Percentiles rank a stretch among this genome's conserved stretches.
phyloP scores from a whole-genome alignment of 345 rosid species.

The Populus tremula region DNA sequence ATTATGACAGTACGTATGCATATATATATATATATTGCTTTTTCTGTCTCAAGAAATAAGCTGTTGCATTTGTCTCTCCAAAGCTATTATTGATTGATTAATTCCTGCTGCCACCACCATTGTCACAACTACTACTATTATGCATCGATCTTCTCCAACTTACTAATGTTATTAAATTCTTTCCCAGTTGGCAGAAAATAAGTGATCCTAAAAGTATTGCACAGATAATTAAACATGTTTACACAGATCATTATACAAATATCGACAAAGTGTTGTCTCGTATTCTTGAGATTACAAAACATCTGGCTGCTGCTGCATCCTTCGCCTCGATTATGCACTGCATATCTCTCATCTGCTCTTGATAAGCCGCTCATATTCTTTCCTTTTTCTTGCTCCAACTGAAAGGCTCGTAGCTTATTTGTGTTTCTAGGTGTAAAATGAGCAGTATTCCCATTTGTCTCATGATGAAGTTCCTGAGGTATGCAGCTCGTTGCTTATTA shows the following conservation, averaged over 20 bases:
- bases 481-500: conserved; percentile 5
- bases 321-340: conserved; percentile 75
- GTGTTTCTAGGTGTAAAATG: conserved; percentile 51
- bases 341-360: neutral
- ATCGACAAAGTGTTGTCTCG: conserved; percentile 77
- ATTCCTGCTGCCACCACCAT: neutral
- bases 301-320: conserved; percentile 95
- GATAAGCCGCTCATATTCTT: neutral
- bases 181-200: conserved; percentile 81
- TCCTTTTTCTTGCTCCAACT: conserved; percentile 1
- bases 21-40: neutral
- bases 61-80: neutral
- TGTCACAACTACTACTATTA: neutral
- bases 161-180: neutral
- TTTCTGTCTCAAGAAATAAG: neutral
- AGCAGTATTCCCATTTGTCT: conserved; percentile 68
- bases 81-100: neutral
- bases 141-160: neutral
- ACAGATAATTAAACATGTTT: conserved; percentile 81
- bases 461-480: conserved; percentile 99
- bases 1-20: too few species aligned
- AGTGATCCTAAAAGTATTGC: conserved; percentile 83
- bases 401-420: conserved; percentile 8
- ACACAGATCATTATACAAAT: conserved; percentile 76
- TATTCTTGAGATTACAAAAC: conserved; percentile 70